Base-by-base conservation (phyloP, 1,139 yeast genomes). In the Blastobotrys serpentis region DNA sequence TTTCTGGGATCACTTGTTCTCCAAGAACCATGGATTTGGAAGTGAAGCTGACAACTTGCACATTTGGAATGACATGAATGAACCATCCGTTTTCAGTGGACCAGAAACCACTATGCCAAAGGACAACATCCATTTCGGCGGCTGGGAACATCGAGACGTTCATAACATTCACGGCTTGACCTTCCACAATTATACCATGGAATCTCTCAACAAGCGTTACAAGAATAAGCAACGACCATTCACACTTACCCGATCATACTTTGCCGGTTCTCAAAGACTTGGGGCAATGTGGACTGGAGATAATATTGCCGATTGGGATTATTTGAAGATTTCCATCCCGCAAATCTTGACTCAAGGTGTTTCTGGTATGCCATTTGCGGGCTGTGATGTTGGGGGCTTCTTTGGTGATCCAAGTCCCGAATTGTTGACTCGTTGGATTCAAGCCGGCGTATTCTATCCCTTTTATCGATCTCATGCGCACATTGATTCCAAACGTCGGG, bases 261-360 rank as follows among this genome's bases (percentile, higher is more conserved):
- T 76, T 66, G 79, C 98, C 0, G 98, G 99, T 0, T 86, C 96
- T 3, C 98, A 92, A 67, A 76, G 92, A 56, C 75, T 92, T 0
- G 84, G 94, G 0, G 96, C 98, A 0, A 84, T 86, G 80, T 94
- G 98, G 99, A 88, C 96, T 0, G 99, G 99, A 40, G 99, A 92
- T 66, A 92, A 90, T 65, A 84, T 79, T 78, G 87, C 97, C 6
- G 83, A 78, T 56, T 94, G 98, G 98, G 94, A 84, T 55, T 85
- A 88, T 59, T 74, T 92, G 54, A 76, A 78, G 58, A 74, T 80
- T 5, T 86, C 96, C 0, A 77, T 89, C 32, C 97, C 98, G 5
- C 90, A 89, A 95, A 68, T 88, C 19, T 71, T 92, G 51, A 86
- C 95, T 2, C 78, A 84, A 54, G 89, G 90, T 43, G 72, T 87